Conservation (phyloP, 2,329 filamentous ascomycete genomes). For the Fusarium oligoseptatum region DNA sequence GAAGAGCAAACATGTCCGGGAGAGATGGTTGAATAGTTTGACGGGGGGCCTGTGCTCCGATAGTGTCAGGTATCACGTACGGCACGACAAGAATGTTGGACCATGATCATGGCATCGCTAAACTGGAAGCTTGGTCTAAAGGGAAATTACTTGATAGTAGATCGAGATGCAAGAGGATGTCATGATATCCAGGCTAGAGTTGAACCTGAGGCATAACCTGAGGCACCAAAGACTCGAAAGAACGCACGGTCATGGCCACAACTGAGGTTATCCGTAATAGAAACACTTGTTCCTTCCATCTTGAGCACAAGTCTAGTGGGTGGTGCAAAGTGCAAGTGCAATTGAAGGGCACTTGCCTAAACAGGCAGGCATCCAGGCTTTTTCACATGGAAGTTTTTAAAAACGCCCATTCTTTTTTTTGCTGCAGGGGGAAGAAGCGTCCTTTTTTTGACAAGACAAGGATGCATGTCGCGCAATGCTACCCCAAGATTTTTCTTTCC, state of each 20-base stretch:
- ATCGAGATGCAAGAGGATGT: constrained; percentile 3
- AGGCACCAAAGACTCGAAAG: not conserved
- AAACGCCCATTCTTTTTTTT: not conserved
- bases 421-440: constrained; percentile 10
- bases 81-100: not conserved
- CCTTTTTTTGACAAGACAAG: not conserved
- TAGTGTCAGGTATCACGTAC: not conserved
- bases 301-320: not conserved
- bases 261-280: constrained; percentile 7
- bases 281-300: constrained; percentile 12
- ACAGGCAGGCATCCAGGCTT: constrained; percentile 9
- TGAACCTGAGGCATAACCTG: constrained; percentile 4
- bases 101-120: constrained; percentile 4
- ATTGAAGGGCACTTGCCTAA: constrained; percentile 5
- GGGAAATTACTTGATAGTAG: not conserved
- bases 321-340: not conserved
- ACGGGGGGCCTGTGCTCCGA: constrained; percentile 3
- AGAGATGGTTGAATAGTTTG: not conserved
- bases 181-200: not conserved
- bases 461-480: constrained; percentile 5
- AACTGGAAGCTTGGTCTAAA: not conserved
- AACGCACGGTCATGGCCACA: constrained; percentile 3
- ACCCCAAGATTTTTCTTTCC: not conserved
- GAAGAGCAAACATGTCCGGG: not conserved
- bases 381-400: not conserved